Evolutionary conservation across 805 yeast species (phyloP).

Genomic region (Monosporozyma servazzii): DNA sequence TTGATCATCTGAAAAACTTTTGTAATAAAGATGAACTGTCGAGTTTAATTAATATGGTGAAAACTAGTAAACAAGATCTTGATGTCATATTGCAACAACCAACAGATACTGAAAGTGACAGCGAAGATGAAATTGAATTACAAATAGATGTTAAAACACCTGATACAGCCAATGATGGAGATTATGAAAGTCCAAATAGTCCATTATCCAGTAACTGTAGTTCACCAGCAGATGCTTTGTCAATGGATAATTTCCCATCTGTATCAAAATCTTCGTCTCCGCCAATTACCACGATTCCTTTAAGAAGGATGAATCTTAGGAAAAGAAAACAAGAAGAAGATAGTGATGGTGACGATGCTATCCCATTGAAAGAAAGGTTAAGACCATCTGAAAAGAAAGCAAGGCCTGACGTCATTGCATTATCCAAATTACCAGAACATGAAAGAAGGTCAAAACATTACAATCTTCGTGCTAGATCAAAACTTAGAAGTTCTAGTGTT

Average conservation of each 20-base stretch:
- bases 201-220: background rate
- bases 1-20: conserved; percentile 18
- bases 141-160: background rate
- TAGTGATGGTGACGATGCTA: background rate
- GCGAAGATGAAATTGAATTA: conserved; percentile 1
- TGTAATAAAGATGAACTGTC: conserved; percentile 22
- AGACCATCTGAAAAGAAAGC: conserved; percentile 23
- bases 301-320: conserved; percentile 1
- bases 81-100: conserved; percentile 15
- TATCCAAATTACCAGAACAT: conserved; percentile 16
- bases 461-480: conserved; percentile 27
- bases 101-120: conserved; percentile 6
- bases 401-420: conserved; percentile 20
- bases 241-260: background rate
- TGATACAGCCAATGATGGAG: background rate
- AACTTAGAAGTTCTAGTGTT: conserved; percentile 13
- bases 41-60: conserved; percentile 22
- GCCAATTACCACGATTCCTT: background rate
- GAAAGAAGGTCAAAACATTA: conserved; percentile 27
- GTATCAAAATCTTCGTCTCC: conserved; percentile 2
- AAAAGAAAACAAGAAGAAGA: conserved; percentile 4
- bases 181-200: background rate
- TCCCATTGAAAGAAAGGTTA: conserved; percentile 10
- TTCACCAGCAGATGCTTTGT: background rate
- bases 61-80: conserved; percentile 23